Evolutionary conservation across 306 rosid genomes (phyloP).

Genomic region (Heteromeles arbutifolia): DNA sequence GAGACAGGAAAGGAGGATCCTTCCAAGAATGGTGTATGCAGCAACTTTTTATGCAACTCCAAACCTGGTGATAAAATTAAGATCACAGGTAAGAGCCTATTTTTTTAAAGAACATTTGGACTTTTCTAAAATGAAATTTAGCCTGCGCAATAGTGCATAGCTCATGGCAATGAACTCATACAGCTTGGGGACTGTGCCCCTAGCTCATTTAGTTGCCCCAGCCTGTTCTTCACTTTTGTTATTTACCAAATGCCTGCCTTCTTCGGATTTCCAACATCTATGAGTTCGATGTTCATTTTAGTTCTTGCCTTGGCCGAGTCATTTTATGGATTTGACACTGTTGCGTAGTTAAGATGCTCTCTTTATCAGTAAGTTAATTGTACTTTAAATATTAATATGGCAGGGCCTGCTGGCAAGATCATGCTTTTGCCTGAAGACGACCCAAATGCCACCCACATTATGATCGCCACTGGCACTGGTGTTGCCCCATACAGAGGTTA

Average conservation of each 20-base stretch:
- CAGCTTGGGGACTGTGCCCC: too few relatives aligned
- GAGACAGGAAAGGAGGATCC: slow-evolving; percentile 94
- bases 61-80: slow-evolving; percentile 88
- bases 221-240: too few relatives aligned
- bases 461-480: slow-evolving; percentile 96
- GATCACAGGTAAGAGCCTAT: slow-evolving; percentile 63
- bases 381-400: neutral
- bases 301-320: too few relatives aligned
- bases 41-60: slow-evolving; percentile 79
- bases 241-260: too few relatives aligned
- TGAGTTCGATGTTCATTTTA: too few relatives aligned
- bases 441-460: slow-evolving; percentile 92
- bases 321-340: slow-evolving; percentile 7
- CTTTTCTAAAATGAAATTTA: neutral
- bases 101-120: neutral
- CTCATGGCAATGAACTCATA: neutral
- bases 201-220: too few relatives aligned
- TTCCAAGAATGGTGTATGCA: slow-evolving; percentile 80
- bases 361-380: slow-evolving; percentile 10
- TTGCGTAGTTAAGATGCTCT: slow-evolving; percentile 11
- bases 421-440: slow-evolving; percentile 96
- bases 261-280: too few relatives aligned
- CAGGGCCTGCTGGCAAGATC: slow-evolving; percentile 96
- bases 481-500: slow-evolving; percentile 94
- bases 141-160: neutral